Percentiles rank a stretch among this genome's conserved stretches.
Evolutionary conservation across 192 early-diverging fungal genomes (phyloP).

Genomic region (Chytriomyces sp.): DNA sequence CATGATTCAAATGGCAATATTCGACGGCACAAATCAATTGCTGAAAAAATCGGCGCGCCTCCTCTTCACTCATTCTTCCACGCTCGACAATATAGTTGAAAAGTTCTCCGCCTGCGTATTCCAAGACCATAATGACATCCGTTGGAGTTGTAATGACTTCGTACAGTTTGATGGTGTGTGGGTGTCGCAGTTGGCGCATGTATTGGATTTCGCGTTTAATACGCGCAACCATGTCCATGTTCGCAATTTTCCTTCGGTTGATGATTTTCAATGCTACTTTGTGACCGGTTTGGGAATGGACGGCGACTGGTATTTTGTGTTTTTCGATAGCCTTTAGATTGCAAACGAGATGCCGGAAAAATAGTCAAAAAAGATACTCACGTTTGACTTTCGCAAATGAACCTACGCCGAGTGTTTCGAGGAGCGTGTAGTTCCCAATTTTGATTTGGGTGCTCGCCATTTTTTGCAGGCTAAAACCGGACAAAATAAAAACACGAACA

Average conservation of each 20-base stretch:
- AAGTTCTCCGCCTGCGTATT: constrained; percentile 92
- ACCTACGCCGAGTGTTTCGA: constrained; percentile 95
- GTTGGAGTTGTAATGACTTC: constrained; percentile 97
- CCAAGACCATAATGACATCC: constrained; percentile 98
- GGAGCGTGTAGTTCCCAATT: constrained; percentile 88
- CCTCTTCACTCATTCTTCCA: constrained; percentile 65
- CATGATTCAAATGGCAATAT: constrained; percentile 64
- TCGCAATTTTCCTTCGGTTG: constrained; percentile 88
- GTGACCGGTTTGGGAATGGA: constrained; percentile 92
- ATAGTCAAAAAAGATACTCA: constrained; percentile 47
- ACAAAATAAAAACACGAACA: not conserved
- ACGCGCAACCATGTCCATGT: constrained; percentile 93
- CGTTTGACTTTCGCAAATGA: constrained; percentile 99
- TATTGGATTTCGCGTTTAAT: constrained; percentile 97
- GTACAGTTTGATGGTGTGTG: constrained; percentile 99
- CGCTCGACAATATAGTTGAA: constrained; percentile 93
- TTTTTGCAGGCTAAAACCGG: not conserved
- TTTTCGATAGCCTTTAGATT: not conserved
- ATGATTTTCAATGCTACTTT: constrained; percentile 98
- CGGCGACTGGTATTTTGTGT: constrained; percentile 75
- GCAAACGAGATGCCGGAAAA: not conserved
- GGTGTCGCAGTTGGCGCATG: constrained; percentile 90
- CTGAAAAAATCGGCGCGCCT: constrained; percentile 59
- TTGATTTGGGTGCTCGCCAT: constrained; percentile 58
- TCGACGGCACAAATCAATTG: constrained; percentile 64